Percentiles rank a stretch among this genome's conserved stretches.
phyloP scores from a whole-genome alignment of 257 asterid genomes.

The Plantago elongata region DNA sequence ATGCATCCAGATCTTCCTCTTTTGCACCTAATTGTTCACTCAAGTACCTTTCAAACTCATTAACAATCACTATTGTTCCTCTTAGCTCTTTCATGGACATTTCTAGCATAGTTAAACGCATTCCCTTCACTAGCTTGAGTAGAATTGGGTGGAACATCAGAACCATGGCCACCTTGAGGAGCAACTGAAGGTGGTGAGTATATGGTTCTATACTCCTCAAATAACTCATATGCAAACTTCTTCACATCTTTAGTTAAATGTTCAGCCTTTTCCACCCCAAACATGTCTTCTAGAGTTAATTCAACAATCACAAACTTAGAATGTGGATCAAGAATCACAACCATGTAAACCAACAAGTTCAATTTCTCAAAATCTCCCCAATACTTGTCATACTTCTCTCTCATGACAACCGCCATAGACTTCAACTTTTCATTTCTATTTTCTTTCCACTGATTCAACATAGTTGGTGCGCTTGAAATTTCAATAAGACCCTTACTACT shows the following conservation, averaged over 20 bases:
- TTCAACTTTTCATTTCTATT: not conserved
- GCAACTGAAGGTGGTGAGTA: not conserved
- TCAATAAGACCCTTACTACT: not conserved
- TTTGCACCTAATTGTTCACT: not conserved
- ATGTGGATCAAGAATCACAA: not conserved
- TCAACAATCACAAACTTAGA: not conserved
- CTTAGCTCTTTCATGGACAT: too few species aligned
- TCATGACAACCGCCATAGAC: not conserved
- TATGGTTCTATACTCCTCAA: not conserved
- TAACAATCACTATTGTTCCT: not conserved
- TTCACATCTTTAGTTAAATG: not conserved
- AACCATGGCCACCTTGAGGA: too few species aligned
- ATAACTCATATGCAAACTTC: not conserved
- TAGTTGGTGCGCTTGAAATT: not conserved
- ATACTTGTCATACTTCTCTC: not conserved
- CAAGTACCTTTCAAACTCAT: not conserved
- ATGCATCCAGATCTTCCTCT: not conserved
- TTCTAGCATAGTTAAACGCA: too few species aligned
- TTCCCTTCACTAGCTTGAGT: too few species aligned
- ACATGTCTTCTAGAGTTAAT: not conserved
- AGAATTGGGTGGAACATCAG: too few species aligned
- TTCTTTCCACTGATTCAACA: not conserved
- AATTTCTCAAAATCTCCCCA: not conserved
- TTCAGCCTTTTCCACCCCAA: not conserved
- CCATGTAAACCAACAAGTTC: not conserved